Conservation (phyloP, 1,139 yeast genomes). For the Taphrina populina region DNA sequence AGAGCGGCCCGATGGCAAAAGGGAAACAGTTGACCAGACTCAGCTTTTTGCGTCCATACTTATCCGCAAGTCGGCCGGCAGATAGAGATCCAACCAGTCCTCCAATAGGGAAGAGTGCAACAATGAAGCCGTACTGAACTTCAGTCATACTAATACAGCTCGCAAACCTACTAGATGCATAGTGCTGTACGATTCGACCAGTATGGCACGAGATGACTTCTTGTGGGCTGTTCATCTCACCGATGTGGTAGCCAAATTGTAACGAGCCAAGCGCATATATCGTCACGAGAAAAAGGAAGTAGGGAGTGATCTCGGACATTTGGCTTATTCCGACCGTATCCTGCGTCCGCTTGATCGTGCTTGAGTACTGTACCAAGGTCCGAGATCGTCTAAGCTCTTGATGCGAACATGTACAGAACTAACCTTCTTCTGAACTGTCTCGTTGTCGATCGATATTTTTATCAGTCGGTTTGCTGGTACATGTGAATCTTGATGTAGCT, state of each 20-base stretch:
- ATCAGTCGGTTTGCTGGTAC: no score
- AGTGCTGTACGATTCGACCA: not conserved
- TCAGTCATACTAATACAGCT: constrained; percentile 63
- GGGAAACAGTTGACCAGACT: constrained; percentile 58
- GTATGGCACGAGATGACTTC: constrained; percentile 24
- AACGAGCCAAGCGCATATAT: constrained; percentile 39
- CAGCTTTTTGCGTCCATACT: constrained; percentile 61
- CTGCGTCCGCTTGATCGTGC: no score
- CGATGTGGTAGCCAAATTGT: constrained; percentile 30
- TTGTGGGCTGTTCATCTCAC: constrained; percentile 30
- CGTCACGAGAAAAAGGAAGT: constrained; percentile 6
- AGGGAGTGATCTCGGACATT: constrained; percentile 19
- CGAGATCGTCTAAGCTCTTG: no score
- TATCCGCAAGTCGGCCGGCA: constrained; percentile 70
- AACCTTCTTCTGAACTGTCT: no score
- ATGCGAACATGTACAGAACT: no score
- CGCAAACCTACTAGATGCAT: not conserved
- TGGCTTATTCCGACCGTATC: no score
- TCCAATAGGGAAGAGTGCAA: constrained; percentile 81
- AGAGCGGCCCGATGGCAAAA: constrained; percentile 65
- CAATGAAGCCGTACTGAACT: constrained; percentile 72
- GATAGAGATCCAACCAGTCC: constrained; percentile 75
- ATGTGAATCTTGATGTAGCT: no score
- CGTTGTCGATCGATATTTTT: no score
- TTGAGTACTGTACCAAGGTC: no score